A percentile compares a stretch with the other conserved stretches of the same genome.
Conservation (phyloP, 2,329 filamentous ascomycete species). For the Beauveria bassiana region DNA sequence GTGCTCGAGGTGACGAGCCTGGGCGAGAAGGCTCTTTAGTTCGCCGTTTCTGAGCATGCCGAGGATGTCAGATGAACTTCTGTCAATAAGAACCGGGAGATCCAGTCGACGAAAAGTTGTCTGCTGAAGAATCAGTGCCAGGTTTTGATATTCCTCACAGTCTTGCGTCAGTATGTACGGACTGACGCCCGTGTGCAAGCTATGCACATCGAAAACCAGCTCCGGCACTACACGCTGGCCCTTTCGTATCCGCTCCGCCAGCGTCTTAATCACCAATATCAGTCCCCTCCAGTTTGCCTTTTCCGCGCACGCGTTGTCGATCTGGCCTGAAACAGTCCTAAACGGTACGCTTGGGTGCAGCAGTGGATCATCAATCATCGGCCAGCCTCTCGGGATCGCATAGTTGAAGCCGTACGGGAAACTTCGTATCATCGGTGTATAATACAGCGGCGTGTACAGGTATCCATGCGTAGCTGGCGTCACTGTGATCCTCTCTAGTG, state of each 20-base stretch:
- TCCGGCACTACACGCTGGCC: slow-evolving; percentile 22
- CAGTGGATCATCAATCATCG: not conserved
- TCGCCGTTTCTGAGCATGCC: not conserved
- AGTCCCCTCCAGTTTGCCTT: slow-evolving; percentile 25
- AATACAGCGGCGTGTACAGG: slow-evolving; percentile 28
- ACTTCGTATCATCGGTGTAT: not conserved
- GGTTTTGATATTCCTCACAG: slow-evolving; percentile 19
- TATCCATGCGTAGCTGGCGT: slow-evolving; percentile 32
- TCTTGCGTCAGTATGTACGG: slow-evolving; percentile 22
- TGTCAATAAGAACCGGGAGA: not conserved
- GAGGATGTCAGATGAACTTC: not conserved
- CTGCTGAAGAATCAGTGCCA: slow-evolving; percentile 12
- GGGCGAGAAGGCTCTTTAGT: slow-evolving; percentile 14
- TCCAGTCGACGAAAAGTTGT: not conserved
- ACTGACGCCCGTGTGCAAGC: slow-evolving; percentile 24
- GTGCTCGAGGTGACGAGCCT: slow-evolving; percentile 15
- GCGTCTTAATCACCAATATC: slow-evolving; percentile 18
- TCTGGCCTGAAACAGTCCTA: not conserved
- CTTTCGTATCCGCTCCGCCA: slow-evolving; percentile 18
- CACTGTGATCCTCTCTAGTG: slow-evolving; percentile 28
- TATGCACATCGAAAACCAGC: slow-evolving; percentile 25
- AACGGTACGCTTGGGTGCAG: too few relatives aligned
- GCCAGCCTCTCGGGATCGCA: slow-evolving; percentile 2
- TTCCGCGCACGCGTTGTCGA: not conserved
- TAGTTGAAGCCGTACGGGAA: slow-evolving; percentile 2